A percentile compares a stretch with the other conserved stretches of the same genome.
phyloP scores from a whole-genome alignment of 2,329 filamentous ascomycete genomes.

The Aspergillus clavatus region DNA sequence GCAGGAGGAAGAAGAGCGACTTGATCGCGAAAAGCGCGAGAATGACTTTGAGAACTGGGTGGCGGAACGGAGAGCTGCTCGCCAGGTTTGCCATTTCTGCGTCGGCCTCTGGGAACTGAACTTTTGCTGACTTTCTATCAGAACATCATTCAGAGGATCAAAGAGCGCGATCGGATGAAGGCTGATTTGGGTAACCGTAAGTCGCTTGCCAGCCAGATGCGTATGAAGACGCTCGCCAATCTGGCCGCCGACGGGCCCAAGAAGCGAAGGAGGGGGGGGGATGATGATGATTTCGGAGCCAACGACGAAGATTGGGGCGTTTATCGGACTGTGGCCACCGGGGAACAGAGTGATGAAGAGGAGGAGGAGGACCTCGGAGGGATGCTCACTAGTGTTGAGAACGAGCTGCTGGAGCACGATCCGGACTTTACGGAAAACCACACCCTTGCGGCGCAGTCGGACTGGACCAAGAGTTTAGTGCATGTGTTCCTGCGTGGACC shows the following conservation, averaged over 20 bases:
- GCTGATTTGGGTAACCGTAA: conserved; percentile 95
- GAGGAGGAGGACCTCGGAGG: conserved; percentile 83
- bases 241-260: conserved; percentile 82
- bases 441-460: conserved; percentile 83
- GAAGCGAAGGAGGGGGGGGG: conserved; percentile 80
- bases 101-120: not conserved
- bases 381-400: conserved; percentile 70
- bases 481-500: conserved; percentile 88
- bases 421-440: conserved; percentile 86
- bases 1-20: conserved; percentile 72
- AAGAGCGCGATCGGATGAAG: conserved; percentile 87
- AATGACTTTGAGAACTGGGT: conserved; percentile 85
- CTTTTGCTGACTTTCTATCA: conserved; percentile 33
- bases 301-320: conserved; percentile 98
- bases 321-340: conserved; percentile 85
- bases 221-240: conserved; percentile 97
- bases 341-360: conserved; percentile 73
- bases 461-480: conserved; percentile 89
- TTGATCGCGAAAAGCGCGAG: conserved; percentile 77
- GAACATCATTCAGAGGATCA: conserved; percentile 73
- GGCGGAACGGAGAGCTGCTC: conserved; percentile 69
- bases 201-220: conserved; percentile 89
- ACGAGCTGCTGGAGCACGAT: conserved; percentile 80
- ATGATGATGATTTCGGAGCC: conserved; percentile 94
- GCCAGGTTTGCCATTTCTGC: conserved; percentile 42